A percentile compares a stretch with the other conserved stretches of the same genome.
Conservation (phyloP, 352 stramenopile species). For the Peronospora tabacina region DNA sequence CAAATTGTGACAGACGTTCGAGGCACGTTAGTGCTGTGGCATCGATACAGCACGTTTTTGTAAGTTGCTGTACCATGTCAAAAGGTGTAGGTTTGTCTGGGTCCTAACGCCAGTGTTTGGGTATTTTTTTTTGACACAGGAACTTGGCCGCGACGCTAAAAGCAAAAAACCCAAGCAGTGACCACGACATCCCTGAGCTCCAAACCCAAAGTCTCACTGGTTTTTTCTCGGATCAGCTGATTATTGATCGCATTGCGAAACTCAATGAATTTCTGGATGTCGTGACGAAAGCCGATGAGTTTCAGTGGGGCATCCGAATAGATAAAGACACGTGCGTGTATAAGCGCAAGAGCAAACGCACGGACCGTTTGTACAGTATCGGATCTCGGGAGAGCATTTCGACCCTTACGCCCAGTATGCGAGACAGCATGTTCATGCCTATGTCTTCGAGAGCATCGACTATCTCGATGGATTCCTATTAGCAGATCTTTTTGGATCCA, state of each 20-base stretch:
- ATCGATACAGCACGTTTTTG: slow-evolving; percentile 86
- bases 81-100: background rate
- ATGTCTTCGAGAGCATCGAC: slow-evolving; percentile 52
- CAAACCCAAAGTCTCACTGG: slow-evolving; percentile 77
- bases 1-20: slow-evolving; percentile 84
- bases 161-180: slow-evolving; percentile 66
- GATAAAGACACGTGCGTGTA: slow-evolving; percentile 86
- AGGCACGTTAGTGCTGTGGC: slow-evolving; percentile 79
- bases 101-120: background rate
- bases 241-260: slow-evolving; percentile 78
- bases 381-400: slow-evolving; percentile 73
- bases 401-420: slow-evolving; percentile 59
- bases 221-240: slow-evolving; percentile 82
- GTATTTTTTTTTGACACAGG: slow-evolving; percentile 21
- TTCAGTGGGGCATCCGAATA: slow-evolving; percentile 87
- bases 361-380: slow-evolving; percentile 55
- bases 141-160: slow-evolving; percentile 77
- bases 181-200: slow-evolving; percentile 71
- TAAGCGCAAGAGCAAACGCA: slow-evolving; percentile 82
- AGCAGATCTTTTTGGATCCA: slow-evolving; percentile 11
- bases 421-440: slow-evolving; percentile 69
- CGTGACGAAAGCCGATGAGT: slow-evolving; percentile 76
- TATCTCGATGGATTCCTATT: slow-evolving; percentile 57
- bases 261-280: slow-evolving; percentile 84
- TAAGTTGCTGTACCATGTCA: slow-evolving; percentile 11